Conservation (phyloP, 2,329 filamentous ascomycete species). For the Phoma sp. region DNA sequence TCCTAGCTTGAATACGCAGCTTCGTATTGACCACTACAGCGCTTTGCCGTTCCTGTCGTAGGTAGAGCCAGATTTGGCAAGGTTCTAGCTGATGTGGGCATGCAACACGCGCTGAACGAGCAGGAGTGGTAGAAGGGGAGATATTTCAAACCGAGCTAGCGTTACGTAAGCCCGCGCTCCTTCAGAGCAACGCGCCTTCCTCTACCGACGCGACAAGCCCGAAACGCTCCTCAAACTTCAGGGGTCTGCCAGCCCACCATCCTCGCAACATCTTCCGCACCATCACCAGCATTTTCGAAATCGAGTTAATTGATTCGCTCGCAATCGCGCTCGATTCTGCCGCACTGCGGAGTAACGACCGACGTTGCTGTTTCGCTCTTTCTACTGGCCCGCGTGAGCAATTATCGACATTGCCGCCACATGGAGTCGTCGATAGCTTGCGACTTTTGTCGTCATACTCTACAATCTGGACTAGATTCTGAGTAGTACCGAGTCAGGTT, state of each 20-base stretch:
- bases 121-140: constrained; percentile 1
- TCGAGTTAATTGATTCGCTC: constrained; percentile 28
- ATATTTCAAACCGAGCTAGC: neutral
- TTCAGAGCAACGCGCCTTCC: constrained; percentile 8
- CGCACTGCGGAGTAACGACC: constrained; percentile 17
- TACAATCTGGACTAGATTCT: neutral
- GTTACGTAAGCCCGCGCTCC: constrained; percentile 11
- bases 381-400: constrained; percentile 12
- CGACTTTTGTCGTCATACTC: constrained; percentile 3
- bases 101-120: neutral
- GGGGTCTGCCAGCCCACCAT: constrained; percentile 27
- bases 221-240: constrained; percentile 39
- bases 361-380: constrained; percentile 15
- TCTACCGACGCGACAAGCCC: constrained; percentile 28
- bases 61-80: neutral
- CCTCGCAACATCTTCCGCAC: constrained; percentile 33
- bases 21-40: constrained; percentile 21
- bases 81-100: constrained; percentile 3
- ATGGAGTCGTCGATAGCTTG: constrained; percentile 1
- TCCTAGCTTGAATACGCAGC: constrained; percentile 22
- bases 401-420: constrained; percentile 14
- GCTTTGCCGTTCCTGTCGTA: constrained; percentile 3
- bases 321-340: constrained; percentile 9
- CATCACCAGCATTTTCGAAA: constrained; percentile 26
- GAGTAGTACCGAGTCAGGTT: constrained; percentile 23